Base-by-base conservation (phyloP, 306 rosid species). In the Alnus glutinosa region DNA sequence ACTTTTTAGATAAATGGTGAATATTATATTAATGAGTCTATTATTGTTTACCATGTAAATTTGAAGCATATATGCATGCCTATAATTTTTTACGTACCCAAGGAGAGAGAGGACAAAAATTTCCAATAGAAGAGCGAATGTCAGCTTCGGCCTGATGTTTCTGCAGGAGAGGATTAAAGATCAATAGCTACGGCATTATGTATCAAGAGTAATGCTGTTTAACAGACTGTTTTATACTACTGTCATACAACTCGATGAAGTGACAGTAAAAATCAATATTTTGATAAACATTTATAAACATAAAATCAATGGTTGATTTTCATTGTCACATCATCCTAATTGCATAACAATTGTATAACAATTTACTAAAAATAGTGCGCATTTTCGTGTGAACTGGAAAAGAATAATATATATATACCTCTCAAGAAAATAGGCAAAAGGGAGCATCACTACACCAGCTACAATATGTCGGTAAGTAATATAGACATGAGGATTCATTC, bases 401-500 rank as follows among this genome's bases (percentile, higher is more conserved):
- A 48, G 7, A 7, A 7, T 7, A n/a, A 18, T 39, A 23, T 23
- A 23, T 23, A 23, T 23, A 23, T 23, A 94, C 97, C 97, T 87
- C 79, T 94, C 97, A 0, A 91, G 83, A 78, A 89, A 85, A 76
- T 89, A 94, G 44, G 97, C 98, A 73, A 94, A 88, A 55, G 98
- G 97, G 54, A 89, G 73, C 84, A 89, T 83, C 13, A 77, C 78
- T 3, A 91, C 28, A 2, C 85, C 86, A 10, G 89, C 83, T 1
- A 91, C 87, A 23, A 88, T n/a, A 57, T 92, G 93, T 1, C 98
- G 85, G 54, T 92, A 92, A 32, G 98, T 94, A 44, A 92, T 75
- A 70, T 91, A 89, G 49, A 92, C 92, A 47, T 85, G 87, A 84
- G 97, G 97, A 75, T 91, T 94, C 97, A 92, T 87, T 13, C 98